A percentile compares a stretch with the other conserved stretches of the same genome.
Conservation (phyloP, 139 green algal species). For the Diplosphaera chodatii region DNA sequence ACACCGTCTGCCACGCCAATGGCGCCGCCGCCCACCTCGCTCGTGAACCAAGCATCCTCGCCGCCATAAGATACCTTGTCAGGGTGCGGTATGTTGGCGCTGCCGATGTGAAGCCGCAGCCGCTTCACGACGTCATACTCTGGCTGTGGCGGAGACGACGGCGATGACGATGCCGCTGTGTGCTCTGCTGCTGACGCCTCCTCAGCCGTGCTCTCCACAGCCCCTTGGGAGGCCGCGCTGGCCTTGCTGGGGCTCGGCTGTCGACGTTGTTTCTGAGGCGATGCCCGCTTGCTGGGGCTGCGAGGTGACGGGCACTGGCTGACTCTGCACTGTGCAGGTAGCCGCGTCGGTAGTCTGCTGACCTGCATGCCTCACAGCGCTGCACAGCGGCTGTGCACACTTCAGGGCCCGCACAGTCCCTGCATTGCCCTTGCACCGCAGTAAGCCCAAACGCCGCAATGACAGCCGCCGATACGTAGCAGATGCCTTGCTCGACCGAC, state of each 20-base stretch:
- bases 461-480: too few relatives aligned
- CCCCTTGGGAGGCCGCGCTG: background rate
- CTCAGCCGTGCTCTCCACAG: background rate
- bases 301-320: background rate
- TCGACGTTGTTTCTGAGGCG: background rate
- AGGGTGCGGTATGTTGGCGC: conserved; percentile 62
- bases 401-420: too few relatives aligned
- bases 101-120: conserved; percentile 28
- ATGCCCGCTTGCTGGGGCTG: background rate
- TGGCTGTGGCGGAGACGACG: background rate
- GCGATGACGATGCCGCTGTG: background rate
- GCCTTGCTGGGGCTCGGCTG: background rate
- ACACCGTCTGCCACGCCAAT: conserved; percentile 87
- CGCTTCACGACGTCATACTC: conserved; percentile 8
- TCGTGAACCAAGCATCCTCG: conserved; percentile 83
- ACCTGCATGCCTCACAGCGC: background rate
- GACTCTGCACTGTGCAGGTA: background rate
- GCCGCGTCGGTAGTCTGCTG: background rate
- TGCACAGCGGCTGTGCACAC: too few relatives aligned
- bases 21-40: conserved; percentile 32
- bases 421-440: too few relatives aligned
- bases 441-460: too few relatives aligned
- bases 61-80: conserved; percentile 77
- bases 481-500: too few relatives aligned
- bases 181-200: background rate